Evolutionary conservation across 1,284 basidiomycete species (phyloP).

Genomic region (Trichosporon sp.): DNA sequence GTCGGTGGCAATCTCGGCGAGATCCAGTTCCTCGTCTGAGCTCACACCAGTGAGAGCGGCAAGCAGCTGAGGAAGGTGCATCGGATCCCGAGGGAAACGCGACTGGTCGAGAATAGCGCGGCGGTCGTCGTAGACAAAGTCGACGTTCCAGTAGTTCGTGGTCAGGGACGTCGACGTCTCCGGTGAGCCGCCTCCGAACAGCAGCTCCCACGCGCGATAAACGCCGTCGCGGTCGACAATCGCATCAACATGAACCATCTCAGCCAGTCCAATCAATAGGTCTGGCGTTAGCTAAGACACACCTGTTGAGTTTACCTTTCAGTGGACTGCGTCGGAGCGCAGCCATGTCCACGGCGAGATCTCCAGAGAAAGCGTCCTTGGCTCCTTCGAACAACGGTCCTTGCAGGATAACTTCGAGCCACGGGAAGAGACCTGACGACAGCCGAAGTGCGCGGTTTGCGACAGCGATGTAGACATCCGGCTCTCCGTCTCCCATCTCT

Average conservation of each 20-base stretch:
- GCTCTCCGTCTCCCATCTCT: constrained; percentile 19
- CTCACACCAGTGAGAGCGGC: constrained; percentile 31
- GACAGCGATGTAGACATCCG: constrained; percentile 27
- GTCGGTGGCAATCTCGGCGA: constrained; percentile 20
- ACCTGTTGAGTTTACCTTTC: constrained; percentile 33
- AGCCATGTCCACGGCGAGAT: constrained; percentile 20
- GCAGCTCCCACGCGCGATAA: constrained; percentile 34
- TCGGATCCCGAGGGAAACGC: constrained; percentile 32
- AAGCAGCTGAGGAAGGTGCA: constrained; percentile 28
- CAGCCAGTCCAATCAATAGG: constrained; percentile 37
- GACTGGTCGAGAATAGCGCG: constrained; percentile 36
- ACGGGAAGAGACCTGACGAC: constrained; percentile 36
- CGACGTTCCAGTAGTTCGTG: constrained; percentile 42
- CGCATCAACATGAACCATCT: constrained; percentile 32
- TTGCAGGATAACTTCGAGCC: constrained; percentile 35
- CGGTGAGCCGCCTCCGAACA: constrained; percentile 35
- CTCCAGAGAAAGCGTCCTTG: constrained; percentile 19
- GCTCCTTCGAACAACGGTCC: constrained; percentile 33
- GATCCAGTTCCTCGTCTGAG: constrained; percentile 16
- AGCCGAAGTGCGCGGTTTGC: constrained; percentile 30
- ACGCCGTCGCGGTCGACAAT: constrained; percentile 33
- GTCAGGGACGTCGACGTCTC: constrained; percentile 29
- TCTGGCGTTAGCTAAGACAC: constrained; percentile 22
- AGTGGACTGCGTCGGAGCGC: constrained; percentile 32
- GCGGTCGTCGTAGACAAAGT: constrained; percentile 33